Evolutionary conservation across 2,329 filamentous ascomycete species (phyloP).

Genomic region (Juglanconis juglandina): DNA sequence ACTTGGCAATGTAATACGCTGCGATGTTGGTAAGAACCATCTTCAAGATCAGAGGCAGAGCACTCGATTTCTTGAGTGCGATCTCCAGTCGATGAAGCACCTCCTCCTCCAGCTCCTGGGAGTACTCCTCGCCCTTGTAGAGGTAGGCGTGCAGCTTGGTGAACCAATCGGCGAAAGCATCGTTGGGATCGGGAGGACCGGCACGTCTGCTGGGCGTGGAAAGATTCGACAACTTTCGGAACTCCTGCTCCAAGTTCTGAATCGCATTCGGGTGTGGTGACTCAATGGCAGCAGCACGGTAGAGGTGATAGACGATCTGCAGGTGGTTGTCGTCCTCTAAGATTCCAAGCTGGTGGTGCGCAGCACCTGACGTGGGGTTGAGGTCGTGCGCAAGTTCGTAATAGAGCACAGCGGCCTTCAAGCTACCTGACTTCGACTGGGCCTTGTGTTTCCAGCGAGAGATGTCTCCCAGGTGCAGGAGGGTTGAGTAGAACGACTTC

Average conservation of each 20-base stretch:
- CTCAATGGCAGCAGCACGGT: conserved; percentile 73
- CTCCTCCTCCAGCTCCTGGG: conserved; percentile 78
- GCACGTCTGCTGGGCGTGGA: conserved; percentile 30
- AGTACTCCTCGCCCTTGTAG: conserved; percentile 72
- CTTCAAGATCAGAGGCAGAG: conserved; percentile 67
- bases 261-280: conserved; percentile 72
- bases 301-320: conserved; percentile 83
- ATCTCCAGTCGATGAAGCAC: conserved; percentile 74
- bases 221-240: conserved; percentile 51
- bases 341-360: conserved; percentile 88
- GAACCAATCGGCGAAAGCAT: conserved; percentile 75
- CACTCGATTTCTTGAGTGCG: conserved; percentile 65
- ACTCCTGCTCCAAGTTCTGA: conserved; percentile 75
- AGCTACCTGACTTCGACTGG: conserved; percentile 69
- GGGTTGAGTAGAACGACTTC: conserved; percentile 74
- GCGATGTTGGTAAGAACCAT: conserved; percentile 84
- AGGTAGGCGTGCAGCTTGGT: conserved; percentile 81
- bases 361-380: conserved; percentile 72
- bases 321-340: conserved; percentile 79
- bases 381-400: conserved; percentile 80
- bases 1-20: conserved; percentile 69
- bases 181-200: conserved; percentile 50
- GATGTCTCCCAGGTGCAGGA: conserved; percentile 86
- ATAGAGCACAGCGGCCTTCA: conserved; percentile 76
- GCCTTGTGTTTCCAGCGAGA: conserved; percentile 79